Evolutionary conservation across 2,329 filamentous ascomycete species (phyloP).

Genomic region (Stagonosporopsis chrysanthemi): DNA sequence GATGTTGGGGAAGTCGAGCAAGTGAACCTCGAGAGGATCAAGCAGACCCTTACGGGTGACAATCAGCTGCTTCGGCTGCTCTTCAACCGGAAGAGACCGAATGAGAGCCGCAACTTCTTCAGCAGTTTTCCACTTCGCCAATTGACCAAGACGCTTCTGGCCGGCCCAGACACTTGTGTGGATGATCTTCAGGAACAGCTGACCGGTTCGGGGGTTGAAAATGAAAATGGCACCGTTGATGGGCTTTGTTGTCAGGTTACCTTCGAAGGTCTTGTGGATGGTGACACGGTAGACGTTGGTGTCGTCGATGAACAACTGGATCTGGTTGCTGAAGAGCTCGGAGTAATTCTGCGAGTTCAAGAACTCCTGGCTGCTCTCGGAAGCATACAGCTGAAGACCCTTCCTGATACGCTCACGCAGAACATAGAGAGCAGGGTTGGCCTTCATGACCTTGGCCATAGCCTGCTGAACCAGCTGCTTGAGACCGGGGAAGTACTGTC

Average conservation of each 20-base stretch:
- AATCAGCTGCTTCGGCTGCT: slow-evolving; percentile 98
- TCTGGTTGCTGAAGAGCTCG: slow-evolving; percentile 98
- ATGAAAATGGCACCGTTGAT: slow-evolving; percentile 99
- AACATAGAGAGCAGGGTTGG: slow-evolving; percentile 95
- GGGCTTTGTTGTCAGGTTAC: slow-evolving; percentile 97
- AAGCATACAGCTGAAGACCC: slow-evolving; percentile 96
- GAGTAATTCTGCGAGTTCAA: slow-evolving; percentile 99
- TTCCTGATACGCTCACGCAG: slow-evolving; percentile 97
- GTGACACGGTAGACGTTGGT: slow-evolving; percentile 99
- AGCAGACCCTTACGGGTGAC: slow-evolving; percentile 96
- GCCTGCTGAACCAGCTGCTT: slow-evolving; percentile 96
- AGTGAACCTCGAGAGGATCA: slow-evolving; percentile 94
- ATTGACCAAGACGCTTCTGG: slow-evolving; percentile 96
- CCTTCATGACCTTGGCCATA: slow-evolving; percentile 99
- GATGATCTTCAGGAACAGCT: slow-evolving; percentile 98
- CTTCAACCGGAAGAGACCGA: slow-evolving; percentile 92
- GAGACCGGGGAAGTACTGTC: slow-evolving; percentile 97
- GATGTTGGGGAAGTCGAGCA: slow-evolving; percentile 98
- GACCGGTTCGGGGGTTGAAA: slow-evolving; percentile 98
- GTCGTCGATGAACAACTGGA: slow-evolving; percentile 98
- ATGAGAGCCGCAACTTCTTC: slow-evolving; percentile 99
- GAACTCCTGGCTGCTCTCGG: slow-evolving; percentile 99
- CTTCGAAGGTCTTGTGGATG: slow-evolving; percentile 99
- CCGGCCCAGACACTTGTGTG: slow-evolving; percentile 99
- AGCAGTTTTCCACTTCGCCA: slow-evolving; percentile 99